Evolutionary conservation across 257 asterid genomes (phyloP), one percentile per base, ranked within the genome.

Genomic region (Petrea volubilis): DNA sequence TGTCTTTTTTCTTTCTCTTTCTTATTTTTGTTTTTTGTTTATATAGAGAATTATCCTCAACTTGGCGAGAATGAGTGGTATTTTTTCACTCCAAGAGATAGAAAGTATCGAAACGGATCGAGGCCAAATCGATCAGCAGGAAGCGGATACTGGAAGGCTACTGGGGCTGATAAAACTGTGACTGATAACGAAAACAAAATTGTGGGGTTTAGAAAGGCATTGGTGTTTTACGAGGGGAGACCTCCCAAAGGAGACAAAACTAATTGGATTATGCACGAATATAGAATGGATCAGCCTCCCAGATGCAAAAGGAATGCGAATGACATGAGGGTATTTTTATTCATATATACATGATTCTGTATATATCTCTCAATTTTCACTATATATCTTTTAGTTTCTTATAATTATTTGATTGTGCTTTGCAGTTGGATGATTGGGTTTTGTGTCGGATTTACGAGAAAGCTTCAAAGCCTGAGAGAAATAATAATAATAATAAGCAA

Each of bases 351-450:
- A 18, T 51, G 5, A 31, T 31, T 31, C 5, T 2, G 38, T 2
- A 31, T 31, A 3, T 31, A n/a, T n/a, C 38, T 31, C 7, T 31
- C 7, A 31, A 31, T 31, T 31, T 2, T 31, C 7, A 31, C 38
- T 7, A 31, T 31, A 31, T 31, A 31, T 21, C 21, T 21, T 51
- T 18, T n/a, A n/a, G n/a, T n/a, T n/a, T 4, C 11, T 51, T 21
- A 10, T 21, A 51, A 18, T 21, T 21, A 20, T 10, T 21, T 18
- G 5, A 20, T 61, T n/a, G 38, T 33, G 38, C 7, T 31, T 21
- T 46, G 38, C 70, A 64, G 70, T 64, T 64, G 70, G 70, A 64
- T 47, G 58, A 47, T 46, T 64, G 27, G 41, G 70, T 64, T 25
- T 4, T 64, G 1, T 64, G 70, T 20, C 70, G 70, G 15, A 46